phyloP scores from a whole-genome alignment of 257 asterid species.

The Nicotiana attenuata region DNA sequence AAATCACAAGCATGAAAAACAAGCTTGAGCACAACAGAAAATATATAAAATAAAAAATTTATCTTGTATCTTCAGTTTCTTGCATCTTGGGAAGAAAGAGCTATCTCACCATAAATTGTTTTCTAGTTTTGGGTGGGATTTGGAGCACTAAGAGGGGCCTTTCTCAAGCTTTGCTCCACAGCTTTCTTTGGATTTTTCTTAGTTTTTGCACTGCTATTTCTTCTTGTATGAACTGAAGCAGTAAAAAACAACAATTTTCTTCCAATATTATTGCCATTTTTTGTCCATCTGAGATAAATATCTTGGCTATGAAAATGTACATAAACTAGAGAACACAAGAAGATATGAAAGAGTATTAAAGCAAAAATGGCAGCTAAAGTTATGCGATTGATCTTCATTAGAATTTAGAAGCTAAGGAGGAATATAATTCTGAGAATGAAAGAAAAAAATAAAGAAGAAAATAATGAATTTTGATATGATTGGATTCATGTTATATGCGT shows the following conservation, averaged over 20 bases:
- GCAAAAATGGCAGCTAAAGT: conserved; percentile 17
- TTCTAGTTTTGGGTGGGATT: conserved; percentile 29
- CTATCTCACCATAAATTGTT: not conserved
- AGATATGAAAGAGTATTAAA: conserved; percentile 8
- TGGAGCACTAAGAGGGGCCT: conserved; percentile 16
- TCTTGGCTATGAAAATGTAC: conserved; percentile 13
- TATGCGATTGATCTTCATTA: conserved; percentile 21
- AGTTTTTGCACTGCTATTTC: not conserved
- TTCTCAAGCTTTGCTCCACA: conserved; percentile 35
- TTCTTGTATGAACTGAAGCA: conserved; percentile 6
- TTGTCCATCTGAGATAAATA: not conserved
- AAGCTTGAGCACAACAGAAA: not conserved
- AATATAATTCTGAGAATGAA: no score
- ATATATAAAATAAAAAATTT: not conserved
- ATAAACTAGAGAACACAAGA: not conserved
- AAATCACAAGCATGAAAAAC: no score
- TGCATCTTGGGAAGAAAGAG: no score
- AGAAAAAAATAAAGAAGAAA: no score
- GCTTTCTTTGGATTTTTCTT: conserved; percentile 33
- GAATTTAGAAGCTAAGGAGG: no score
- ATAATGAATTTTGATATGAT: no score
- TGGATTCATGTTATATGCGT: no score
- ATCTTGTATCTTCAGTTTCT: no score
- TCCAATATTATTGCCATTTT: no score
- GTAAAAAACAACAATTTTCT: conserved; percentile 19